Percentiles rank a stretch among this genome's conserved stretches.
phyloP scores from a whole-genome alignment of 176 grass and related monocot species.

The barley (Hordeum vulgare) region DNA sequence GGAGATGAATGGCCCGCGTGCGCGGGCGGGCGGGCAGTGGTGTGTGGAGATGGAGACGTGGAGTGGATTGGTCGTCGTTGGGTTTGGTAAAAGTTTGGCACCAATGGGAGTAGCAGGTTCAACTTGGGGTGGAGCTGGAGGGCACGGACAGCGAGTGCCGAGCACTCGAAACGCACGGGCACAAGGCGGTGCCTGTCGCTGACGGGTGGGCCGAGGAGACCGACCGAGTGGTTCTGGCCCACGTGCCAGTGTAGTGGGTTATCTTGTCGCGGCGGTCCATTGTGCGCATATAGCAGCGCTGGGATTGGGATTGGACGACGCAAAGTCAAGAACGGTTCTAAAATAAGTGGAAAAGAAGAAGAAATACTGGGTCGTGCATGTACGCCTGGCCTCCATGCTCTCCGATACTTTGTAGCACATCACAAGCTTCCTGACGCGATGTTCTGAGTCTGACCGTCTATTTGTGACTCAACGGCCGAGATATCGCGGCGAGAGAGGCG shows the following conservation, averaged over 20 bases:
- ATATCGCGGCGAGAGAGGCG: too few relatives aligned
- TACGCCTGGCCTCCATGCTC: not conserved
- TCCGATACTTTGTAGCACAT: not conserved
- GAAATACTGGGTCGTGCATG: not conserved
- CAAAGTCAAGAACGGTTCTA: conserved; percentile 8
- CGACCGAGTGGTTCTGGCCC: not conserved
- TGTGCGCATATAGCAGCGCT: not conserved
- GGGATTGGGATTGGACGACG: not conserved
- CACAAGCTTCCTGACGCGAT: not conserved
- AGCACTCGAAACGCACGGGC: not conserved
- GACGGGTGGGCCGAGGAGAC: not conserved
- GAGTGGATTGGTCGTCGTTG: conserved; percentile 27
- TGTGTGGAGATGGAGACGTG: not conserved
- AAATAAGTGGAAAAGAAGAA: not conserved
- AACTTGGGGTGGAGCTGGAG: conserved; percentile 17
- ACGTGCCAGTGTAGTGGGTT: fast-evolving
- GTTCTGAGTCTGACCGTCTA: not conserved
- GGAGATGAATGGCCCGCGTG: not conserved
- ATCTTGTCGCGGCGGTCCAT: not conserved
- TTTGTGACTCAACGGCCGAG: not conserved
- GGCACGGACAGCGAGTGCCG: not conserved
- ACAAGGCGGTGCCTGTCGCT: not conserved
- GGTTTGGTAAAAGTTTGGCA: conserved; percentile 47
- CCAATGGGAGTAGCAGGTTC: not conserved
- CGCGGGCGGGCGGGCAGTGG: not conserved